Percentiles rank a stretch among this genome's conserved stretches.
Evolutionary conservation across 768 basidiomycete species (phyloP).

Genomic region (Trametes meyenii): DNA sequence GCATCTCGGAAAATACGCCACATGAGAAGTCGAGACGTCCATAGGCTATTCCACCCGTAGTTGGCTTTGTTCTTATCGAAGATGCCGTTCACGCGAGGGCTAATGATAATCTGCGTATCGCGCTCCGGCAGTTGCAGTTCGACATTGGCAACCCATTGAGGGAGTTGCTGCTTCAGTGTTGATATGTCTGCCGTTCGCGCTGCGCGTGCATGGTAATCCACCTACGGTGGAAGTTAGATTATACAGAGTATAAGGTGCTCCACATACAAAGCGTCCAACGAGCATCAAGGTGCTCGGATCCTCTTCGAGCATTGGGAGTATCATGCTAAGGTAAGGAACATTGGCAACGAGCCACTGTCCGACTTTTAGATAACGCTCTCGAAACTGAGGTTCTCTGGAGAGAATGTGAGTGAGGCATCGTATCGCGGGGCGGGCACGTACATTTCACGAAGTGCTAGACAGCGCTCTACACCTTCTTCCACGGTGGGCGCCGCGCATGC

Average conservation of each 20-base stretch:
- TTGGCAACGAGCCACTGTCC: background rate
- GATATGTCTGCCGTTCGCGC: background rate
- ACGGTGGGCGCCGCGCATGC: background rate
- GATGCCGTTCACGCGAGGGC: background rate
- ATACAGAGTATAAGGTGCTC: background rate
- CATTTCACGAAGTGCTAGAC: background rate
- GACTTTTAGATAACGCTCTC: background rate
- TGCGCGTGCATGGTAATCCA: background rate
- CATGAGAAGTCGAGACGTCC: background rate
- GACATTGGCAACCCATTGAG: background rate
- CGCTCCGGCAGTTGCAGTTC: background rate
- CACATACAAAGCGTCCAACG: background rate
- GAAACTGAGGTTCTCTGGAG: background rate
- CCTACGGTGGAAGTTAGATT: background rate
- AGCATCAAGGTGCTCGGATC: background rate
- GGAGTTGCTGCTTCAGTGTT: background rate
- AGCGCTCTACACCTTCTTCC: background rate
- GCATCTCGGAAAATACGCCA: background rate
- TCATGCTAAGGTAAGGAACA: background rate
- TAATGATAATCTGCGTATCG: background rate
- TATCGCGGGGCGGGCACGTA: background rate
- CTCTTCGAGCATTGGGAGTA: background rate
- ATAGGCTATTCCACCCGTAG: slow-evolving; percentile 3
- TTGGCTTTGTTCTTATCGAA: background rate
- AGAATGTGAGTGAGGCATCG: background rate